Evolutionary conservation across 306 rosid genomes (phyloP).

Genomic region (Inga laurina): DNA sequence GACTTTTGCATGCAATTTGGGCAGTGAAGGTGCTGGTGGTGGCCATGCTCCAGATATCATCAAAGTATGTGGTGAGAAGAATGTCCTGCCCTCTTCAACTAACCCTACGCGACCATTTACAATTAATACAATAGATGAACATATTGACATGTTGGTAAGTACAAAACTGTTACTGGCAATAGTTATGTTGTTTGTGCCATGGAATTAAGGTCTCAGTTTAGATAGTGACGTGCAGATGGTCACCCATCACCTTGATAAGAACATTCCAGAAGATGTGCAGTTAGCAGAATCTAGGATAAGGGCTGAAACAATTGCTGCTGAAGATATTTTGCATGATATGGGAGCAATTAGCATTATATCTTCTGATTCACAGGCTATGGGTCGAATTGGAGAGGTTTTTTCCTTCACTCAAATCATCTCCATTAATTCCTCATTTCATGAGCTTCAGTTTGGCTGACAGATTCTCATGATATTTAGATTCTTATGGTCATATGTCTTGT

Average conservation of each 20-base stretch:
- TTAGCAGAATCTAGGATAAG: conserved; percentile 96
- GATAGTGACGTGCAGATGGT: conserved; percentile 69
- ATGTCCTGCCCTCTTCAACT: conserved; percentile 88
- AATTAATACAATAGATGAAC: conserved; percentile 80
- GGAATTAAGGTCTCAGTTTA: conserved; percentile 25
- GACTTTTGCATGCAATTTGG: conserved; percentile 26
- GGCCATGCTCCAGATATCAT: conserved; percentile 99
- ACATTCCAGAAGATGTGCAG: conserved; percentile 76
- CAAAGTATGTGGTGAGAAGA: conserved; percentile 81
- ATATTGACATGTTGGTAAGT: conserved; percentile 94
- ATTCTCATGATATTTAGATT: not conserved
- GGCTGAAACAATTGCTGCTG: conserved; percentile 93
- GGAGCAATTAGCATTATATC: conserved; percentile 94
- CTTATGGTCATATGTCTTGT: not conserved
- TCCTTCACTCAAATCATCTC: conserved; percentile 27
- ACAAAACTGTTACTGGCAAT: not conserved
- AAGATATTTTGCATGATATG: conserved; percentile 96
- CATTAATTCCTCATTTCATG: not conserved
- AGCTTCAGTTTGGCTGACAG: not conserved
- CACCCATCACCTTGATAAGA: conserved; percentile 81
- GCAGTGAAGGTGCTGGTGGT: conserved; percentile 98
- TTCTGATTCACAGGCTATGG: conserved; percentile 98
- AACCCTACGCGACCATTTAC: conserved; percentile 91
- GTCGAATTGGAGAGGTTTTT: conserved; percentile 94
- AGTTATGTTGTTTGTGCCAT: conserved; percentile 16